phyloP scores from a whole-genome alignment of 83 land plant species.

The Picea engelmannii region DNA sequence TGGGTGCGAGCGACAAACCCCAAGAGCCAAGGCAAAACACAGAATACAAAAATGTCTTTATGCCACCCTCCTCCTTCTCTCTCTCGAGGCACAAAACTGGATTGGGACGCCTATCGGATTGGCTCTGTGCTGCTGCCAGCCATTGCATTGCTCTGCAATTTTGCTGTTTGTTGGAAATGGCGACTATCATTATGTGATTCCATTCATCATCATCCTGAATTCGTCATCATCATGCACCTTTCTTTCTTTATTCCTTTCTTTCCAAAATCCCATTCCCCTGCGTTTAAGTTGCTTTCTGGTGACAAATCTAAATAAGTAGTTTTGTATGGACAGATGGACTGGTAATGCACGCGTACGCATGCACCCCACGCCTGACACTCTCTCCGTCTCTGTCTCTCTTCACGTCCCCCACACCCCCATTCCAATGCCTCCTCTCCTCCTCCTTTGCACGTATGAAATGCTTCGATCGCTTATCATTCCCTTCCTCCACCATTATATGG shows the following conservation, averaged over 20 bases:
- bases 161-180: not conserved
- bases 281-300: not conserved
- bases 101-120: not conserved
- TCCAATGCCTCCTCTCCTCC: not conserved
- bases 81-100: not conserved
- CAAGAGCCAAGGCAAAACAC: not conserved
- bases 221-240: too few species aligned
- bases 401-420: slow-evolving; percentile 15
- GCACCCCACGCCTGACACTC: not conserved
- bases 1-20: not conserved
- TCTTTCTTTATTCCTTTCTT: too few species aligned
- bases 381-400: not conserved
- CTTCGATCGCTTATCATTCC: not conserved
- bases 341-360: slow-evolving; percentile 16
- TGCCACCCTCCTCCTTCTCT: not conserved
- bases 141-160: not conserved
- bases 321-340: slow-evolving; percentile 9
- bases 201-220: too few species aligned
- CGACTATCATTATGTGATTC: slow-evolving; percentile 3
- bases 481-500: not conserved
- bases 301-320: not conserved
- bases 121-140: too few species aligned
- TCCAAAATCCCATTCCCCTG: too few species aligned
- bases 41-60: not conserved
- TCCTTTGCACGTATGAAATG: slow-evolving; percentile 2